phyloP scores from a whole-genome alignment of 306 rosid genomes.

The Gastrolobium bilobum region DNA sequence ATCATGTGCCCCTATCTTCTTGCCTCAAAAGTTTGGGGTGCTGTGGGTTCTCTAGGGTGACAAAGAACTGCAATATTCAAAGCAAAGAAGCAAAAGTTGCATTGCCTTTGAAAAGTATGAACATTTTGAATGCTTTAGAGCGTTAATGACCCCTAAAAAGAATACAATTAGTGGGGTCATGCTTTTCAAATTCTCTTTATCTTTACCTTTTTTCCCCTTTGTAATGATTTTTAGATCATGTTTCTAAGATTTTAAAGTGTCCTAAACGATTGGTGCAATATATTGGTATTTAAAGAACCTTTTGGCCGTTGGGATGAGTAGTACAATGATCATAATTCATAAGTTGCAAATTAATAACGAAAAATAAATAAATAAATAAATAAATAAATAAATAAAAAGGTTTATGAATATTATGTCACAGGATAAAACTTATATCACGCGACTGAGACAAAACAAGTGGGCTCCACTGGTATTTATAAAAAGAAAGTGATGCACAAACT shows the following conservation, averaged over 20 bases:
- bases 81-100: conserved; percentile 53
- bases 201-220: conserved; percentile 48
- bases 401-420: too few species aligned
- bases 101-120: conserved; percentile 60
- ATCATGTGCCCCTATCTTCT: conserved; percentile 53
- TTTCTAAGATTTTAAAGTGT: conserved; percentile 57
- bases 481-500: too few species aligned
- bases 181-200: conserved; percentile 58
- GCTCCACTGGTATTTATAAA: too few species aligned
- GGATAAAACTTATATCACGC: too few species aligned
- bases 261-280: conserved; percentile 55
- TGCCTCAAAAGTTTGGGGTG: conserved; percentile 53
- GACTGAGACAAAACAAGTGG: too few species aligned
- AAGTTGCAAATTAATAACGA: conserved; percentile 2
- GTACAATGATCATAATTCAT: conserved; percentile 33
- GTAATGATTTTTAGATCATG: conserved; percentile 68
- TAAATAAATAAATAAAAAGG: not conserved
- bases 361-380: not conserved
- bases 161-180: conserved; percentile 73
- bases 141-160: conserved; percentile 75
- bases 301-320: conserved; percentile 64
- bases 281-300: conserved; percentile 66
- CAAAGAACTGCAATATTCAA: conserved; percentile 56
- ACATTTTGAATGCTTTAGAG: conserved; percentile 65
- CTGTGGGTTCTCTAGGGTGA: conserved; percentile 51